Evolutionary conservation across 2,329 filamentous ascomycete species (phyloP).

Genomic region (Claviceps quebecensis): DNA sequence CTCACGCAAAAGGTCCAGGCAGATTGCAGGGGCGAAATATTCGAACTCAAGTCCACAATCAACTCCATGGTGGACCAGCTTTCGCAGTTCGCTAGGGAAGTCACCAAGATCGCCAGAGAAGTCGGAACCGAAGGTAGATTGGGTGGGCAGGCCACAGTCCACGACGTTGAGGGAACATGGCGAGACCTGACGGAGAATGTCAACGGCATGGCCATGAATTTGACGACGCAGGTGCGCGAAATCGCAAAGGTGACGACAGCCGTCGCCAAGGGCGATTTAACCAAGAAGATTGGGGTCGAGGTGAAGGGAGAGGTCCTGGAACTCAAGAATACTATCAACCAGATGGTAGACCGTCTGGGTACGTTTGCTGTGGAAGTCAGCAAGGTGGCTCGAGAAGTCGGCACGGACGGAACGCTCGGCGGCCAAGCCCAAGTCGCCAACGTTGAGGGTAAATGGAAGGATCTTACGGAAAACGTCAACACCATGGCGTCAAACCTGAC

Average conservation of each 20-base stretch:
- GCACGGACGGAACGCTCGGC: slow-evolving; percentile 86
- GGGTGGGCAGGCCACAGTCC: slow-evolving; percentile 87
- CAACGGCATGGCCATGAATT: slow-evolving; percentile 97
- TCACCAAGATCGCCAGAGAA: slow-evolving; percentile 90
- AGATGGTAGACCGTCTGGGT: slow-evolving; percentile 93
- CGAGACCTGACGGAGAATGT: slow-evolving; percentile 89
- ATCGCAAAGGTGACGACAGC: slow-evolving; percentile 95
- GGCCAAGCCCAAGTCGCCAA: slow-evolving; percentile 89
- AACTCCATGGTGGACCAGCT: slow-evolving; percentile 99
- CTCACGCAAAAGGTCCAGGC: slow-evolving; percentile 94
- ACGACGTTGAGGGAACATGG: slow-evolving; percentile 96
- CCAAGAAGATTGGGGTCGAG: slow-evolving; percentile 89
- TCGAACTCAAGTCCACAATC: slow-evolving; percentile 92
- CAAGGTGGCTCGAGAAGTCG: slow-evolving; percentile 87
- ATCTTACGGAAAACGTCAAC: slow-evolving; percentile 83
- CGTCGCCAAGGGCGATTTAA: slow-evolving; percentile 85
- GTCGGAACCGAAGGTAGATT: slow-evolving; percentile 92
- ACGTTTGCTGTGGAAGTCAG: slow-evolving; percentile 96
- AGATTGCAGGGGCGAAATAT: slow-evolving; percentile 81
- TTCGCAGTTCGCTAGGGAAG: slow-evolving; percentile 90
- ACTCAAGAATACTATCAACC: slow-evolving; percentile 95
- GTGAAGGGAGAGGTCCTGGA: slow-evolving; percentile 89
- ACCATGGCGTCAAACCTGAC: slow-evolving; percentile 58
- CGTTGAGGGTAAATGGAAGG: slow-evolving; percentile 96
- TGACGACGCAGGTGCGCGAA: slow-evolving; percentile 94